Evolutionary conservation across 306 rosid species (phyloP), one percentile per base, ranked within the genome.

Genomic region (Rosa multiflora): DNA sequence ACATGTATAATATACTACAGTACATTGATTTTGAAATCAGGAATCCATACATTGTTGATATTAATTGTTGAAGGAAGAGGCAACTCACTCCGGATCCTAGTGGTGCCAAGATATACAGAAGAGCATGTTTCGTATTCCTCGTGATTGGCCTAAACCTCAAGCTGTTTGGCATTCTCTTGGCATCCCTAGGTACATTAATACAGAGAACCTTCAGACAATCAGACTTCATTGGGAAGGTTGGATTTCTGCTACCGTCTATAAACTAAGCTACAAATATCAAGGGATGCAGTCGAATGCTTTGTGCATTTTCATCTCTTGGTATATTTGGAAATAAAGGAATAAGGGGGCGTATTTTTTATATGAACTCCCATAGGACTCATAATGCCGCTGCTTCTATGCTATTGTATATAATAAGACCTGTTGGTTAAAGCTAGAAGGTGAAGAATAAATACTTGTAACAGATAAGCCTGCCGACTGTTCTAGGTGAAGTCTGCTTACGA

Each of bases 21-120:
- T 73, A 76, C 51, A 92, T 93, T 67, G 89, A 89, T 76, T 87
- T 86, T 70, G 92, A 90, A 82, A 87, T 91, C 86, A 91, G 82
- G 81, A 88, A 86, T 40, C 88, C 90, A 26, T 80, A 71, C 59
- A 84, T 78, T 70, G 79, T 63, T 80, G 72, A 73, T 67, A 61
- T 73, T 77, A 81, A 83, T 44, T 73, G n/a, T 70, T 73, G 87
- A 79, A 78, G 73, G 67, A 76, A 40, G 43, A 40, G 43, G 43
- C 43, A 40, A 40, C 43, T 40, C 43, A 40, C 43, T 40, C 43
- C 4, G 4, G 5, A 40, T 40, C 43, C 43, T 40, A 40, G 6
- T 40, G 4, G 43, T 40, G 43, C 43, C 6, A 40, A 40, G 43
- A 40, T 40, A 40, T 40, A 40, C 6, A 40, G 43, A 5, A 40